Evolutionary conservation across 2,329 filamentous ascomycete species (phyloP).

Genomic region (Pseudocercospora macadamiae): DNA sequence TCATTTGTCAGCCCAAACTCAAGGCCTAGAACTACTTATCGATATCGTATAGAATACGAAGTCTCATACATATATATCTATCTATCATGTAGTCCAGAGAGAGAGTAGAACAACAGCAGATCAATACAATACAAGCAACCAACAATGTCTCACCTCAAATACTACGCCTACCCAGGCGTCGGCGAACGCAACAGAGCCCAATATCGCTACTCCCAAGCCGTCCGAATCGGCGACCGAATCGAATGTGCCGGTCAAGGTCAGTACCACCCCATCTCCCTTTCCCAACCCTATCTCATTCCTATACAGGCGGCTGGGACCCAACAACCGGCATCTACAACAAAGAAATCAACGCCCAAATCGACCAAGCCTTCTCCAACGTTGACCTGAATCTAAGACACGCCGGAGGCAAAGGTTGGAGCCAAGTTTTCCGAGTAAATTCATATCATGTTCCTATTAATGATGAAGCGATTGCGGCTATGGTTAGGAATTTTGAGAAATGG

Average conservation of each 20-base stretch:
- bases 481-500: conserved; percentile 53
- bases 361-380: conserved; percentile 59
- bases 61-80: no score
- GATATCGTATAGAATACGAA: no score
- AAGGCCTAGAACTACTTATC: no score
- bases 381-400: conserved; percentile 55
- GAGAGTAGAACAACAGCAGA: no score
- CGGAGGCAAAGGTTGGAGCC: conserved; percentile 60
- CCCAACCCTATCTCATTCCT: background rate
- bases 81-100: no score
- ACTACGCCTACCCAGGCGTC: conserved; percentile 44
- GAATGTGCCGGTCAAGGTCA: conserved; percentile 44
- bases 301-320: conserved; percentile 42
- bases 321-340: conserved; percentile 24
- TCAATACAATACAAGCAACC: no score
- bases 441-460: conserved; percentile 31
- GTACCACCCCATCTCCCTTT: background rate
- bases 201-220: conserved; percentile 41
- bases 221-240: conserved; percentile 41
- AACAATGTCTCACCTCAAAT: conserved; percentile 46
- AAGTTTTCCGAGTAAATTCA: conserved; percentile 49
- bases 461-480: conserved; percentile 44
- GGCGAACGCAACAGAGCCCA: conserved; percentile 42
- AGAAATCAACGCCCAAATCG: conserved; percentile 38
- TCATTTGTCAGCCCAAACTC: no score